Evolutionary conservation across 2,329 filamentous ascomycete species (phyloP), one percentile per base, ranked within the genome.

Genomic region (Stachybotrys elegans): DNA sequence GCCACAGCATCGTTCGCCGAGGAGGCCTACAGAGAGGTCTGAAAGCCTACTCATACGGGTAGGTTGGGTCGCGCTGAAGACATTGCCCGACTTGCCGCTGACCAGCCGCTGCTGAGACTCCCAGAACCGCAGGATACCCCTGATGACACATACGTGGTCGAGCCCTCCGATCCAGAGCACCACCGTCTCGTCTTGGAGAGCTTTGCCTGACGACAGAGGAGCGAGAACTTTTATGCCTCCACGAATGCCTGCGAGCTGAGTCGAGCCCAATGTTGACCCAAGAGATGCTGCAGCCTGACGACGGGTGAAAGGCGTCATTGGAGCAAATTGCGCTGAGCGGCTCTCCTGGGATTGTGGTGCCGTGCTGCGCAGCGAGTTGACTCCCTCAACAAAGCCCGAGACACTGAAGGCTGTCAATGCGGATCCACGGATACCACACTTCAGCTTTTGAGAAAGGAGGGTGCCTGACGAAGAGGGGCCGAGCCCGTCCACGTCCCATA

Each of bases 401-500:
- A 73, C 68, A 46, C 71, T 78, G 51, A 83, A 84, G 7, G 70
- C 59, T 14, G 81, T 81, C 46, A 79, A 62, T 2, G 79, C 77
- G 3, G 78, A 78, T 27, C 80, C 80, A 16, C 70, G 70, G 25
- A 81, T 68, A 6, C 77, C 76, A 40, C 71, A 63, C 44, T 70
- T 70, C 23, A 76, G 63, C 51, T 72, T 77, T 32, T 67, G 72
- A 20, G 78, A 70, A 4, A 79, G 59, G 1, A 68, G 58, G 46
- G 70, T 59, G 39, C 69, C 59, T 11, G 62, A 48, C 12, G 57
- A 54, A 27, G 70, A 59, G 2, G 78, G 75, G 31, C 74, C 75
- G 22, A 70, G 70, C 7, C 79, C 77, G 48, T 83, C 78, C 36
- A 84, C 70, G 52, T 84, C 81, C 81, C 81, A 84, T 25, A 84